Evolutionary conservation across 805 yeast genomes (phyloP), one percentile per base, ranked within the genome.

Genomic region (Debaryomyces castellii): DNA sequence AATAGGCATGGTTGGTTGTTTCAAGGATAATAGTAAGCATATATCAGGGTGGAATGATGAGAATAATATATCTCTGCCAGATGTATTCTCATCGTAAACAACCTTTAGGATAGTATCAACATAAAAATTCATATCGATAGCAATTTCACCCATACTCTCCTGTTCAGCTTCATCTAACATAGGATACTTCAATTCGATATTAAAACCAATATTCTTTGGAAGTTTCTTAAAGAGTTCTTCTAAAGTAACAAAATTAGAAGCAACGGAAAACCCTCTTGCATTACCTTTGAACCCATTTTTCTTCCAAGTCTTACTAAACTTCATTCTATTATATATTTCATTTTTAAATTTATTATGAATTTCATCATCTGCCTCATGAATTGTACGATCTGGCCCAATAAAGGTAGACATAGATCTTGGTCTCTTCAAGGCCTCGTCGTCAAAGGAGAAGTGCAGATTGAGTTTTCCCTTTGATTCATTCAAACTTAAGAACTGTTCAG

Each of bases 21-120:
- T 92, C 66, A 92, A 70, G 1, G 96, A 86, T 35, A 92, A 70
- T 74, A 90, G 72, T 43, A 88, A 66, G 65, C 98, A 92, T 25
- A 89, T 80, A 62, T 92, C 98, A 0, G 98, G 98, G 59, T 92
- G 96, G 77, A 92, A 92, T 2, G 96, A 87, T 1, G 96, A 89
- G 57, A 92, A 88, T 16, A 92, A 84, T 36, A 92, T 80, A 62
- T 92, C 96, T 53, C 98, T 76, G 7, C 89, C 91, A 32, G 80
- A 73, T 6, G 83, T 82, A 63, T 87, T 75, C 48, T 88, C 95
- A 49, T 72, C 76, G 60, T 86, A 91, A 12, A 92, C 92, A 22
- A 76, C 77, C 54, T 85, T 74, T 53, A 92, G 74, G 14, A 92
- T 87, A 0, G 96, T 88, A 63, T 92, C 97, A 28, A 89, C 87